Conservation (phyloP, 768 basidiomycete species). For the Amanita inopinata region DNA sequence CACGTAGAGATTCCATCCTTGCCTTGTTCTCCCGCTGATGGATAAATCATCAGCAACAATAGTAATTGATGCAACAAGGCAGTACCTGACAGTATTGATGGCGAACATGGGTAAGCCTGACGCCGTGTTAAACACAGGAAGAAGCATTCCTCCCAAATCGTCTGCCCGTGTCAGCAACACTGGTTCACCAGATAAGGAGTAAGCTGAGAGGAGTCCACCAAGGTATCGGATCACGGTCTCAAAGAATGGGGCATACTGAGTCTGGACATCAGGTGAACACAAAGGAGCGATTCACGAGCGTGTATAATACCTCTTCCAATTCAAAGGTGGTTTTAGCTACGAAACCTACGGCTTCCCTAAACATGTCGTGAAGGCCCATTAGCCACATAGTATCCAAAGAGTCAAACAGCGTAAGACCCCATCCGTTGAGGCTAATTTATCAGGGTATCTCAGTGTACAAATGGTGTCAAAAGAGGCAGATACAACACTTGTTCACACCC, state of each 20-base stretch:
- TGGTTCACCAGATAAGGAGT: slow-evolving; percentile 59
- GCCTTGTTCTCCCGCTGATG: slow-evolving; percentile 27
- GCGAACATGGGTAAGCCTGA: slow-evolving; percentile 62
- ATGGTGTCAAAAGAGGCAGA: not conserved
- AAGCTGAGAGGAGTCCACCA: slow-evolving; percentile 74
- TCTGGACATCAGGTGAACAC: slow-evolving; percentile 10
- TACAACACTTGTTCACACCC: slow-evolving; percentile 43
- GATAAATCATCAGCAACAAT: not conserved
- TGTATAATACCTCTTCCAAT: slow-evolving; percentile 23
- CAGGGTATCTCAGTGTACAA: slow-evolving; percentile 1
- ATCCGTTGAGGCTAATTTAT: slow-evolving; percentile 53
- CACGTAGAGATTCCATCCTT: slow-evolving; percentile 22
- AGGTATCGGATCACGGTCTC: slow-evolving; percentile 81
- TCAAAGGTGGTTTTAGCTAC: slow-evolving; percentile 39
- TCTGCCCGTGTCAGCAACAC: slow-evolving; percentile 59
- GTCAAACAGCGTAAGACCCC: slow-evolving; percentile 69
- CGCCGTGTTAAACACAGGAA: slow-evolving; percentile 61
- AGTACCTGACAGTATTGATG: slow-evolving; percentile 51
- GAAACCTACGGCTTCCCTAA: slow-evolving; percentile 44
- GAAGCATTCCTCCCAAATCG: slow-evolving; percentile 59
- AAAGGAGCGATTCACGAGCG: slow-evolving; percentile 7
- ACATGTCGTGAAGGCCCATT: slow-evolving; percentile 64
- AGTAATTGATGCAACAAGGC: slow-evolving; percentile 1
- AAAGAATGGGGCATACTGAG: slow-evolving; percentile 44
- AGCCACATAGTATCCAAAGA: slow-evolving; percentile 77